Evolutionary conservation across 106 monocot genomes (phyloP).

Genomic region (Platanthera guangdongensis): DNA sequence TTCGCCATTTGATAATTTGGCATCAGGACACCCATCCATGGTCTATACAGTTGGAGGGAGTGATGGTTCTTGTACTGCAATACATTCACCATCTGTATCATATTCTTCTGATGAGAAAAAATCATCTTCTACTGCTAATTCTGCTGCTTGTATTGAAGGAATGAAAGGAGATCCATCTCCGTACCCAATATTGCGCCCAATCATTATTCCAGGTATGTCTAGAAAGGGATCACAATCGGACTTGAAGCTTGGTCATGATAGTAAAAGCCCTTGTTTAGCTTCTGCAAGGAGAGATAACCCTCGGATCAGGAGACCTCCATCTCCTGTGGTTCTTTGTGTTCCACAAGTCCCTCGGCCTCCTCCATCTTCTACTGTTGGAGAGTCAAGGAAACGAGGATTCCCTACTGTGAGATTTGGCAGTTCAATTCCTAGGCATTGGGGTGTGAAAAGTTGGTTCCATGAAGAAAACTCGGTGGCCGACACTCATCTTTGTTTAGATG

Average conservation of each 20-base stretch:
- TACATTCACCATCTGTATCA: conserved; percentile 31
- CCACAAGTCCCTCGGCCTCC: conserved; percentile 69
- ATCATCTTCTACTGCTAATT: conserved; percentile 24
- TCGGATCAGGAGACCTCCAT: conserved; percentile 72
- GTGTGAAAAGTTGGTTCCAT: conserved; percentile 48
- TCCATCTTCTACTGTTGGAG: conserved; percentile 75
- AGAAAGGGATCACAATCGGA: conserved; percentile 78
- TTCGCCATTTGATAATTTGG: conserved; percentile 60
- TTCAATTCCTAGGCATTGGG: conserved; percentile 96
- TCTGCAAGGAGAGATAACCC: conserved; percentile 60
- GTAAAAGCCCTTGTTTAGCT: conserved; percentile 69
- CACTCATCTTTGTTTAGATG: conserved; percentile 46
- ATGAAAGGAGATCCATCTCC: conserved; percentile 68
- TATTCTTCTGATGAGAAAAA: conserved; percentile 45
- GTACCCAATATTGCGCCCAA: conserved; percentile 78
- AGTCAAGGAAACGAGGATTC: conserved; percentile 79
- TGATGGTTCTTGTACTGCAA: conserved; percentile 26
- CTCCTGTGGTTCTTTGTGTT: conserved; percentile 95
- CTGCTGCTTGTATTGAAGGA: conserved; percentile 45
- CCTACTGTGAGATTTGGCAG: conserved; percentile 94
- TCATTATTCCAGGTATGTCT: conserved; percentile 71
- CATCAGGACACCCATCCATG: conserved; percentile 39
- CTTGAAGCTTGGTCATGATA: conserved; percentile 57
- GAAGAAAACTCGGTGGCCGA: conserved; percentile 49
- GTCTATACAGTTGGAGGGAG: conserved; percentile 39